These are phyloP conservation scores for Tulasnella sp. DNA, from an alignment of 768 basidiomycete species.

Conservation along the genomic window DNA sequence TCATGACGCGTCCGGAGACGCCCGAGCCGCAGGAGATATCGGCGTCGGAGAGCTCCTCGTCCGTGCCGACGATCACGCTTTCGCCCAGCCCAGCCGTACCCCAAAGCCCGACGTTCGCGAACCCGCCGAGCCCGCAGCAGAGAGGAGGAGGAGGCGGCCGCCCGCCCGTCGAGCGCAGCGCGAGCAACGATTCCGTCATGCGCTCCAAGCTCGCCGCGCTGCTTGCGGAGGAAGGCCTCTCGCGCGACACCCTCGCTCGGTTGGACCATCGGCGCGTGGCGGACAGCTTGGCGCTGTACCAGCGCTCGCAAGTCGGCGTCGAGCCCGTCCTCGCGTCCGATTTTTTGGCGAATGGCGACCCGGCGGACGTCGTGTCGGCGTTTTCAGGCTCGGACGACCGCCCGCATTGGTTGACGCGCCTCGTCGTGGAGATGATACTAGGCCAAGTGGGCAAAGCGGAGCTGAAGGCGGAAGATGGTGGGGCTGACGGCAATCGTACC, in stretches of 20 bases:
- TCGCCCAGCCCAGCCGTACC: slow-evolving; percentile 22
- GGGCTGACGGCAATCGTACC: background rate
- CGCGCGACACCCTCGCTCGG: slow-evolving; percentile 58
- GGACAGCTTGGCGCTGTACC: slow-evolving; percentile 56
- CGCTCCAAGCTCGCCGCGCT: background rate
- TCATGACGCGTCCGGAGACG: background rate
- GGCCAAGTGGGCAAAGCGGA: slow-evolving; percentile 50
- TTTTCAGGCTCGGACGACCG: slow-evolving; percentile 66
- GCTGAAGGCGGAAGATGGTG: background rate
- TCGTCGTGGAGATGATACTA: slow-evolving; percentile 67
- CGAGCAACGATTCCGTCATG: slow-evolving; percentile 11
- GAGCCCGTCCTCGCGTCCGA: background rate
- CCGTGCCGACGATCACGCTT: slow-evolving; percentile 25
- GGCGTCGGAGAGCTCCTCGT: background rate
- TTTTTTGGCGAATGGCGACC: background rate
- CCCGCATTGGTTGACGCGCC: slow-evolving; percentile 78
- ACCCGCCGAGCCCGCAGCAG: background rate
- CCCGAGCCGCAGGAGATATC: background rate
- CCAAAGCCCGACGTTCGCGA: background rate
- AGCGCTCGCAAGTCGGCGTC: background rate
- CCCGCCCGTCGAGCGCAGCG: slow-evolving; percentile 6
- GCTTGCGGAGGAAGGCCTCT: slow-evolving; percentile 53
- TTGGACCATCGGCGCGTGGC: slow-evolving; percentile 63
- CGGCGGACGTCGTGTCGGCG: slow-evolving; percentile 25
- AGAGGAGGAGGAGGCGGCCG: background rate